Conservation (phyloP, 1,284 basidiomycete species). For the Heliocybe sulcata region DNA sequence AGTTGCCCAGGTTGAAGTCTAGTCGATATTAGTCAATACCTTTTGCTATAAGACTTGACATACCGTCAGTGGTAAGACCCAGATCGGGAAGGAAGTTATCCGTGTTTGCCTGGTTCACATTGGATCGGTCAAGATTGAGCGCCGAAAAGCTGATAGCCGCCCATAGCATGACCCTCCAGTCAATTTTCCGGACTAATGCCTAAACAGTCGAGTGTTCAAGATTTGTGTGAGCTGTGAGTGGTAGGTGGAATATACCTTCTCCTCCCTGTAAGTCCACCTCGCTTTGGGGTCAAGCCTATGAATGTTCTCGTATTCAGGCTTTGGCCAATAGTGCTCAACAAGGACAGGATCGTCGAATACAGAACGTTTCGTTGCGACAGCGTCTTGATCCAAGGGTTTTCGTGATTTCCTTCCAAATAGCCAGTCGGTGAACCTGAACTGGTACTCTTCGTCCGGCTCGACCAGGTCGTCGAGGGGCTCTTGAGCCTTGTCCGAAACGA, state of each 20-base stretch:
- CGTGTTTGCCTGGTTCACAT: constrained; percentile 57
- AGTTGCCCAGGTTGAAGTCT: constrained; percentile 63
- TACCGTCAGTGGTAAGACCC: constrained; percentile 46
- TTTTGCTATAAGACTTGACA: not conserved
- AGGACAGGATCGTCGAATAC: constrained; percentile 52
- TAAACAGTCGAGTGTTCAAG: constrained; percentile 14
- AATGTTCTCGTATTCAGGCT: constrained; percentile 50
- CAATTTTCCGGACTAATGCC: constrained; percentile 52
- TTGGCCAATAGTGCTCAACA: constrained; percentile 48
- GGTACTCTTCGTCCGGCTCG: not conserved
- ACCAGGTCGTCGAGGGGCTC: not conserved
- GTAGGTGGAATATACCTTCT: constrained; percentile 32
- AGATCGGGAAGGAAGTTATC: constrained; percentile 64
- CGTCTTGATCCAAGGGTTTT: constrained; percentile 26
- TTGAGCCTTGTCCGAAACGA: not conserved
- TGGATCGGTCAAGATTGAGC: constrained; percentile 44
- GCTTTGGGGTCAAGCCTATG: constrained; percentile 61
- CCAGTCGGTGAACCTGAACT: not conserved
- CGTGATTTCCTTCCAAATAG: not conserved
- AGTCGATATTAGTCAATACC: not conserved
- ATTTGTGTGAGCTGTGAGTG: not conserved
- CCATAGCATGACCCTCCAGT: constrained; percentile 59
- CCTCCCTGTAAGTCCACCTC: constrained; percentile 66
- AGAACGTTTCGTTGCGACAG: constrained; percentile 45
- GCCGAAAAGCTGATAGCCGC: constrained; percentile 58